A percentile compares a stretch with the other conserved stretches of the same genome.
Conservation (phyloP, 441 rosid species). For the Breynia disticha region DNA sequence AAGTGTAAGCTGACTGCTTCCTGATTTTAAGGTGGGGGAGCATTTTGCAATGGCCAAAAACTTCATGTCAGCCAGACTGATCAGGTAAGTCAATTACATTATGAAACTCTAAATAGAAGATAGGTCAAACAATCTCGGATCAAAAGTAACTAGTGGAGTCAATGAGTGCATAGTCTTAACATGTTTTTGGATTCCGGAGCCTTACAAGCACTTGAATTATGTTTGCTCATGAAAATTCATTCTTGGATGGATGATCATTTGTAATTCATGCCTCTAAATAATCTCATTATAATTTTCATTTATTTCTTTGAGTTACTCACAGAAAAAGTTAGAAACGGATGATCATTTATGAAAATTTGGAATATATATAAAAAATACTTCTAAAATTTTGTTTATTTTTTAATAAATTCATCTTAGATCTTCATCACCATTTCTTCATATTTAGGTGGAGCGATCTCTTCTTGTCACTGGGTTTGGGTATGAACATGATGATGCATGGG, state of each 20-base stretch:
- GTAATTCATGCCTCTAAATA: not conserved
- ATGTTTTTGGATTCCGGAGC: not conserved
- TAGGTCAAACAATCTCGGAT: not conserved
- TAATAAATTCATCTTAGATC: not conserved
- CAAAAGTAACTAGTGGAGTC: not conserved
- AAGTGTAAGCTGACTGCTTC: constrained; percentile 13
- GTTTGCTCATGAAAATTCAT: not conserved
- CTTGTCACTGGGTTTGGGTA: constrained; percentile 95
- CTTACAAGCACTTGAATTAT: too few relatives aligned
- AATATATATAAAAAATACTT: not conserved
- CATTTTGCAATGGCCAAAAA: constrained; percentile 81
- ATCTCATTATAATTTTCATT: not conserved
- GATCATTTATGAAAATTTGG: not conserved
- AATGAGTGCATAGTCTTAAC: not conserved
- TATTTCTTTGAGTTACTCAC: not conserved
- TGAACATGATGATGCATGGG: constrained; percentile 90
- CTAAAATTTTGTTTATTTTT: constrained; percentile 4
- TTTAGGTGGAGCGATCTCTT: constrained; percentile 85
- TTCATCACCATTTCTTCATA: constrained; percentile 2
- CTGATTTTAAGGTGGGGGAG: constrained; percentile 69
- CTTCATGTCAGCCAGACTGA: constrained; percentile 66
- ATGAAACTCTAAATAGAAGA: too few relatives aligned
- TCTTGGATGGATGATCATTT: not conserved
- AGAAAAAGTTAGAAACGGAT: not conserved
- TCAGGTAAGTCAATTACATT: constrained; percentile 36